A percentile compares a stretch with the other conserved stretches of the same genome.
These are phyloP conservation scores for Leccinum barrowsii DNA, from an alignment of 768 basidiomycete species.

Conservation along the genomic window DNA sequence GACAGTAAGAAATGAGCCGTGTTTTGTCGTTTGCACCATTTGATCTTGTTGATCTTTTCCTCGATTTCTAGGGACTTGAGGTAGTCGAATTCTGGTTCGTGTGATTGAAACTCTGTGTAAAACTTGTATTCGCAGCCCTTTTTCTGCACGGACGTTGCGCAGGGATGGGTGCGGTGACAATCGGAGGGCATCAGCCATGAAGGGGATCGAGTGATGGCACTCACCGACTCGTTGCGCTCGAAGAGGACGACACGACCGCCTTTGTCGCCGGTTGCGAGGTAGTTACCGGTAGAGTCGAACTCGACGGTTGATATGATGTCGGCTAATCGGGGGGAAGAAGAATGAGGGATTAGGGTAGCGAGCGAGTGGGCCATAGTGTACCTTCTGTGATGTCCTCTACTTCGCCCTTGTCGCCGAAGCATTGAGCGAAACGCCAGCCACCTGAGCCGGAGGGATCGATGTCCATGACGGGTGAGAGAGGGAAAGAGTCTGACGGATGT, in stretches of 20 bases:
- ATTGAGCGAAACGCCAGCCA: slow-evolving; percentile 98
- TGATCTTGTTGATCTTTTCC: slow-evolving; percentile 99
- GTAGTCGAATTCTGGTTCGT: slow-evolving; percentile 99
- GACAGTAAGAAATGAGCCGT: slow-evolving; percentile 95
- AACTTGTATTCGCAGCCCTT: slow-evolving; percentile 99
- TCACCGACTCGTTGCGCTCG: slow-evolving; percentile 94
- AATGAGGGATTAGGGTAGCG: slow-evolving; percentile 14
- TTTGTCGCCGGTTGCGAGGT: slow-evolving; percentile 99
- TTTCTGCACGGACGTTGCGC: slow-evolving; percentile 57
- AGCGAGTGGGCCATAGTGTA: slow-evolving; percentile 33
- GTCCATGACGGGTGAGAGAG: slow-evolving; percentile 54
- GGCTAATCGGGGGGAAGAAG: slow-evolving; percentile 51
- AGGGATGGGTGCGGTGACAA: slow-evolving; percentile 15
- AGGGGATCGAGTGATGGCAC: slow-evolving; percentile 25
- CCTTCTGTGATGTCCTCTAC: slow-evolving; percentile 99
- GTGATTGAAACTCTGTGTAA: slow-evolving; percentile 99
- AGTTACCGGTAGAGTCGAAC: slow-evolving; percentile 99
- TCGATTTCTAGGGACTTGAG: slow-evolving; percentile 99
- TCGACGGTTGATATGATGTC: slow-evolving; percentile 99
- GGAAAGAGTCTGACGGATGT: slow-evolving; percentile 2
- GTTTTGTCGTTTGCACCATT: slow-evolving; percentile 99
- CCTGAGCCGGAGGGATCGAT: slow-evolving; percentile 80
- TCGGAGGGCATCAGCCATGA: slow-evolving; percentile 34
- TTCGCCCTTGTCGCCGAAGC: slow-evolving; percentile 99
- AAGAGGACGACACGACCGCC: slow-evolving; percentile 98